These are phyloP conservation scores for Saccharomyces uvarum DNA, from an alignment of 1,139 yeast genomes.

Conservation along the genomic window DNA sequence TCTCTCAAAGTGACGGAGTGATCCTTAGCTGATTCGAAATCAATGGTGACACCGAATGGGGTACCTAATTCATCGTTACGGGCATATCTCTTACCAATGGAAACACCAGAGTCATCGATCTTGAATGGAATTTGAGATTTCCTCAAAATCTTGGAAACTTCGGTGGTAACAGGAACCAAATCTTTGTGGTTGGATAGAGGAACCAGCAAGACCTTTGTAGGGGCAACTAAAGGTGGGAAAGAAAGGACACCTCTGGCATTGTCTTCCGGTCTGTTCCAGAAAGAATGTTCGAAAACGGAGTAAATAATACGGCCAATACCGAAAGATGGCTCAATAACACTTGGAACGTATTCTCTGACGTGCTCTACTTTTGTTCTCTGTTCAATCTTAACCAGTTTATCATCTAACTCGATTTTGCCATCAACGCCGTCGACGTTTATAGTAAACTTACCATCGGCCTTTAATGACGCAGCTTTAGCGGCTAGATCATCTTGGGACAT, in stretches of 20 bases:
- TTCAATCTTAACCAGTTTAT: constrained; percentile 63
- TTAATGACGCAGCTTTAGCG: constrained; percentile 63
- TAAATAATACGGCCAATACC: constrained; percentile 98
- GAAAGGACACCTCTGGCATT: constrained; percentile 86
- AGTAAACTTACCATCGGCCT: constrained; percentile 52
- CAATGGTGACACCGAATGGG: constrained; percentile 97
- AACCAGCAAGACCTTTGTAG: constrained; percentile 91
- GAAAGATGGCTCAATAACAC: constrained; percentile 97
- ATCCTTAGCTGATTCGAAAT: constrained; percentile 88
- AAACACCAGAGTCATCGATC: constrained; percentile 94
- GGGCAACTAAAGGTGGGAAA: constrained; percentile 93
- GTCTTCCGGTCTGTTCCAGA: constrained; percentile 93
- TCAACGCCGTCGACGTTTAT: constrained; percentile 47
- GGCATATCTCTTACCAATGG: constrained; percentile 97
- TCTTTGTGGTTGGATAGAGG: constrained; percentile 85
- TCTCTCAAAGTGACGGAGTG: constrained; percentile 92
- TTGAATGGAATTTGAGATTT: constrained; percentile 84
- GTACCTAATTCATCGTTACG: constrained; percentile 99
- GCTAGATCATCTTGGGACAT: constrained; percentile 85
- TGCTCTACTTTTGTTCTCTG: constrained; percentile 79
- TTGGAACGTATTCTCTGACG: constrained; percentile 91
- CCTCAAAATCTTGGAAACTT: constrained; percentile 64
- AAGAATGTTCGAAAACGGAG: constrained; percentile 86
- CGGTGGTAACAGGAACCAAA: constrained; percentile 66
- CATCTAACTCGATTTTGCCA: constrained; percentile 61